These are phyloP conservation scores for Meredithiella fracta DNA, from an alignment of 2,329 filamentous ascomycete species.

Conservation along the genomic window DNA sequence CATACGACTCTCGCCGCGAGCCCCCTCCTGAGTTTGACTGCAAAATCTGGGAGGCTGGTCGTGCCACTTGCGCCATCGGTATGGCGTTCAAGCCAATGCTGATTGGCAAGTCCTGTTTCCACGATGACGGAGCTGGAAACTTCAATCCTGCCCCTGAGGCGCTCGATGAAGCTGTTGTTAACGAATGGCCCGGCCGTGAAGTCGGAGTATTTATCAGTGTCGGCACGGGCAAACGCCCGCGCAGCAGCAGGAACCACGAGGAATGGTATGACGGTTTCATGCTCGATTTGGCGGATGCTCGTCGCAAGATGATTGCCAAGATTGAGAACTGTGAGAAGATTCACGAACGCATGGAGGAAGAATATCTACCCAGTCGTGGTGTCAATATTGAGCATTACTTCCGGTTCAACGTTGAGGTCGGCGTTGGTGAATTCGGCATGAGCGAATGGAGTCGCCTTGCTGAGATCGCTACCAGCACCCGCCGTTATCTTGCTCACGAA, in stretches of 20 bases:
- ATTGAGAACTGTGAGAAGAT: conserved; percentile 91
- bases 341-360: conserved; percentile 69
- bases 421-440: conserved; percentile 95
- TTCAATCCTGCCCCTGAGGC: conserved; percentile 81
- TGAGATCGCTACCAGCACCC: conserved; percentile 85
- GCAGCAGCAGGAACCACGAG: conserved; percentile 43
- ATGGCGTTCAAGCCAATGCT: conserved; percentile 92
- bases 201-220: conserved; percentile 85
- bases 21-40: conserved; percentile 82
- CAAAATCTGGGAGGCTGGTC: conserved; percentile 91
- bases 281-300: conserved; percentile 70
- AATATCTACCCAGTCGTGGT: conserved; percentile 58
- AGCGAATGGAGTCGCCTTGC: conserved; percentile 93
- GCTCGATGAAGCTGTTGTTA: conserved; percentile 76
- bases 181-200: conserved; percentile 90
- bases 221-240: conserved; percentile 74
- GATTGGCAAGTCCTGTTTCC: conserved; percentile 83
- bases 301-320: conserved; percentile 68
- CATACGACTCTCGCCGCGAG: conserved; percentile 89
- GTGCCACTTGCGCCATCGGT: conserved; percentile 81
- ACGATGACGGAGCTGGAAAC: conserved; percentile 79
- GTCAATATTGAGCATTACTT: conserved; percentile 87
- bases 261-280: conserved; percentile 96
- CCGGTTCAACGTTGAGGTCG: conserved; percentile 89
- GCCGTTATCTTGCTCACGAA: conserved; percentile 59